These are phyloP conservation scores for Meyerozyma smithsonii DNA, from an alignment of 1,139 yeast species.

Conservation along the genomic window DNA sequence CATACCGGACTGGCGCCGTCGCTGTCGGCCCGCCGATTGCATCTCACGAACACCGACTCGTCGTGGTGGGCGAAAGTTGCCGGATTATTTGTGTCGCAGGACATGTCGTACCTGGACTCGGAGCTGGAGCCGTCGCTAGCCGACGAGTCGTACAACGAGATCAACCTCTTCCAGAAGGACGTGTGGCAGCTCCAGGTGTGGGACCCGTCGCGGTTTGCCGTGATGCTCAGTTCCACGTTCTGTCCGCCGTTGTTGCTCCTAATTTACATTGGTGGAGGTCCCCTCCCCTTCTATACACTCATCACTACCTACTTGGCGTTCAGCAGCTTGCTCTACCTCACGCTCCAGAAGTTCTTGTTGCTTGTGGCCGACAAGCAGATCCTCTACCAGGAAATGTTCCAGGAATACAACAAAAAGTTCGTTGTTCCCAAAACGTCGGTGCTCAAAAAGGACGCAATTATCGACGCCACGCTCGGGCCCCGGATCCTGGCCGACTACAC, in stretches of 20 bases:
- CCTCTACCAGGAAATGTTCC: constrained; percentile 55
- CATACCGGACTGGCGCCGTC: constrained; percentile 30
- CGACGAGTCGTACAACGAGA: constrained; percentile 9
- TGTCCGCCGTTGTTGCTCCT: constrained; percentile 51
- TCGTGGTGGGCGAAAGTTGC: neutral
- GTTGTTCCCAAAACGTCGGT: constrained; percentile 59
- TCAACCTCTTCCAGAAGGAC: constrained; percentile 19
- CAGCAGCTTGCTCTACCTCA: constrained; percentile 28
- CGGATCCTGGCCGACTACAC: constrained; percentile 18
- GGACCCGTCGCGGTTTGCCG: constrained; percentile 21
- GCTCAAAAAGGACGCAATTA: constrained; percentile 54
- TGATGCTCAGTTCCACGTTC: constrained; percentile 39
- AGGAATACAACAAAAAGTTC: constrained; percentile 60
- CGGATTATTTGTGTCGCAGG: neutral
- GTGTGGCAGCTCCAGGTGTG: constrained; percentile 50
- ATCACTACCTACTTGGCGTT: constrained; percentile 34
- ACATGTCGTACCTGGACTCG: neutral
- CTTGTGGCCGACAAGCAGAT: constrained; percentile 57
- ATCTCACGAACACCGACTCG: constrained; percentile 10
- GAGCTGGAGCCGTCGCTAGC: neutral
- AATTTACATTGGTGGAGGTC: constrained; percentile 22
- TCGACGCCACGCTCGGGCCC: constrained; percentile 55
- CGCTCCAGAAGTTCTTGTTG: constrained; percentile 41
- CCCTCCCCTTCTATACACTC: constrained; percentile 30
- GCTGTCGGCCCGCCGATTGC: constrained; percentile 29